Conservation (phyloP, 2,329 filamentous ascomycete species). For the Didymosphaeria variabile region DNA sequence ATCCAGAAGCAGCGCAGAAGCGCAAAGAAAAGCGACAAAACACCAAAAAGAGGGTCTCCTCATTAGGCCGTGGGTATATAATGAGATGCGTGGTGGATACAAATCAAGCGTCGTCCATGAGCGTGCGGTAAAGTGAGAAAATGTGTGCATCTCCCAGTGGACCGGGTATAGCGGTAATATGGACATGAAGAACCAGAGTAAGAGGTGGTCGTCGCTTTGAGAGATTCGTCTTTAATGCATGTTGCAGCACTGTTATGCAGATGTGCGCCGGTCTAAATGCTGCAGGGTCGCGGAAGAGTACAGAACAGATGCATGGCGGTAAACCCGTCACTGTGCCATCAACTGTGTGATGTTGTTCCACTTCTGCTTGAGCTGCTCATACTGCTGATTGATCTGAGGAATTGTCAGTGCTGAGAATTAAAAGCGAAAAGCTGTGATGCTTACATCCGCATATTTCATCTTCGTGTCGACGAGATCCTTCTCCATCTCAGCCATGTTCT, state of each 20-base stretch:
- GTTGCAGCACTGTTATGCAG: slow-evolving; percentile 31
- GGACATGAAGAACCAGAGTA: slow-evolving; percentile 41
- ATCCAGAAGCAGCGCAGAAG: slow-evolving; percentile 26
- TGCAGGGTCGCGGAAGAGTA: not conserved
- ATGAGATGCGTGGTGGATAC: slow-evolving; percentile 26
- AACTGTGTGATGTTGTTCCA: slow-evolving; percentile 58
- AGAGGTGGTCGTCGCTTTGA: slow-evolving; percentile 32
- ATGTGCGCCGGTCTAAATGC: slow-evolving; percentile 5
- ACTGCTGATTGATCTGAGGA: slow-evolving; percentile 56
- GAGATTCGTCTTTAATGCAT: slow-evolving; percentile 26
- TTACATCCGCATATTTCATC: slow-evolving; percentile 93
- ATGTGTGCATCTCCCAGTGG: not conserved
- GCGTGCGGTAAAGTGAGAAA: slow-evolving; percentile 6
- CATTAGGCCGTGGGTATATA: slow-evolving; percentile 34
- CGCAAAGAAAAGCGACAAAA: slow-evolving; percentile 20
- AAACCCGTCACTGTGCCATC: slow-evolving; percentile 47
- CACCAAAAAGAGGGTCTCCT: slow-evolving; percentile 19
- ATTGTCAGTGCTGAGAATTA: slow-evolving; percentile 26
- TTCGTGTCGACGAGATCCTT: slow-evolving; percentile 91
- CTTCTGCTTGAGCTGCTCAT: slow-evolving; percentile 59
- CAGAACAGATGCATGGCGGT: not conserved
- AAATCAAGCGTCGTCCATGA: slow-evolving; percentile 14
- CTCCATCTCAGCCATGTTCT: slow-evolving; percentile 90
- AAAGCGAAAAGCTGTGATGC: slow-evolving; percentile 41
- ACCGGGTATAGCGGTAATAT: slow-evolving; percentile 34